Base-by-base conservation (phyloP, 2,329 filamentous ascomycete genomes). In the Paecilomyces dactylethromorphus region DNA sequence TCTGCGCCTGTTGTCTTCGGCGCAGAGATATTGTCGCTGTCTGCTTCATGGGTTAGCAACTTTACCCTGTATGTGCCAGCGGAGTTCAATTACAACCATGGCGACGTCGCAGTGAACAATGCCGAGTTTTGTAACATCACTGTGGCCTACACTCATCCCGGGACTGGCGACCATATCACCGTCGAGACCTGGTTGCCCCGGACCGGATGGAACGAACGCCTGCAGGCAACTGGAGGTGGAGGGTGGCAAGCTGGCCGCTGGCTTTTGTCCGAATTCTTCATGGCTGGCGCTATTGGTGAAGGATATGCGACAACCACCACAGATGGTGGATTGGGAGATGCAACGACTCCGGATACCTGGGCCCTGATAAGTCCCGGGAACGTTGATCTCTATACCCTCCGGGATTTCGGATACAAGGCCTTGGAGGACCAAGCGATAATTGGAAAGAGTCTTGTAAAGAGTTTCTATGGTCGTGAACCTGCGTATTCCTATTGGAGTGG, bases 151-250 rank as follows among this genome's bases (percentile, higher is more conserved):
- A 77, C 71, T 0, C 74, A 77, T 58, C 72, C 72, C 0, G 73
- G 74, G 3, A 63, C 69, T 50, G 59, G 71, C 21, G 75, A 77
- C 59, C 61, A 18, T 0, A 68, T 76, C 56, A 66, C 62, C 24
- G 66, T 71, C 2, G 63, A 71, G 35, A 50, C 71, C 1, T 74
- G 69, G 67, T 67, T 78, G 1, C 71, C 73, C 0, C 24, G 64
- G 1, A 55, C 64, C 4, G 24, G 24, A 26, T 78, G 73, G 74
- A 76, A 76, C 33, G 64, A 69, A 1, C 71, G 74, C 0, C 70
- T 80, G 31, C 65, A 70, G 54, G 73, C 66, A 12, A 62, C 70
- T 0, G 79, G 79, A 1, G 77, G 77, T 1, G 77, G 74, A 15
- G 72, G 74, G 39, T 71, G 62, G 50, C 57, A 63, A 26, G 65